These are phyloP conservation scores for Ophiostoma sp. DNA, from an alignment of 2,329 filamentous ascomycete genomes.

Conservation along the genomic window DNA sequence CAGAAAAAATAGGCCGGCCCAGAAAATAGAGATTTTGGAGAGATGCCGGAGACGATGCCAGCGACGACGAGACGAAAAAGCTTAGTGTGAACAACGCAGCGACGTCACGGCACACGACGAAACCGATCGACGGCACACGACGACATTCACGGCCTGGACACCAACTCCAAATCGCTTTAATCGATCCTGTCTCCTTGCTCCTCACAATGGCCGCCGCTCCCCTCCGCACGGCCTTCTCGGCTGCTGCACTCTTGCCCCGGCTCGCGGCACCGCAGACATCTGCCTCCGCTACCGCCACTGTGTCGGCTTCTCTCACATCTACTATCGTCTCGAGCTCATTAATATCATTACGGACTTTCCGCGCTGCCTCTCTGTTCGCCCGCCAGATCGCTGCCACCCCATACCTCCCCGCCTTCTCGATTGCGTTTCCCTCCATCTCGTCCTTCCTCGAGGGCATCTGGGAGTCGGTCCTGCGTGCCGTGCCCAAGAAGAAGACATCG, in stretches of 20 bases:
- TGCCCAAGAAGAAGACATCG: constrained; percentile 98
- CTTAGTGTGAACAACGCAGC: not conserved
- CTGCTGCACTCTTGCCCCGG: constrained; percentile 19
- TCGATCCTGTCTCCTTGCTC: not conserved
- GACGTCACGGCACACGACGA: not conserved
- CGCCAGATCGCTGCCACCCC: constrained; percentile 37
- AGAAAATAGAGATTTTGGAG: constrained; percentile 9
- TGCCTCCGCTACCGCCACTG: not conserved
- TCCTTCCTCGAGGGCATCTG: constrained; percentile 69
- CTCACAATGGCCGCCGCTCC: constrained; percentile 18
- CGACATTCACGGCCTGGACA: not conserved
- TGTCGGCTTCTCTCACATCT: constrained; percentile 18
- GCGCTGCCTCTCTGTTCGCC: constrained; percentile 40
- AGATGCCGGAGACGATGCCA: not conserved
- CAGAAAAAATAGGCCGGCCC: not conserved
- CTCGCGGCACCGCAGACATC: constrained; percentile 13
- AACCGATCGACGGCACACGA: not conserved
- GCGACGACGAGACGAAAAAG: too few relatives aligned
- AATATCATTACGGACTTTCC: constrained; percentile 20
- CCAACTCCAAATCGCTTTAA: not conserved
- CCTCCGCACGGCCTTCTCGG: constrained; percentile 22
- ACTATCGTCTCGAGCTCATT: constrained; percentile 13
- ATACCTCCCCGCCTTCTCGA: constrained; percentile 33
- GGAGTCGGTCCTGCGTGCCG: constrained; percentile 86
- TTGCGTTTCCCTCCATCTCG: constrained; percentile 48